Evolutionary conservation across 2,329 filamentous ascomycete species (phyloP).

Genomic region (Arthrobotrys musiformis): DNA sequence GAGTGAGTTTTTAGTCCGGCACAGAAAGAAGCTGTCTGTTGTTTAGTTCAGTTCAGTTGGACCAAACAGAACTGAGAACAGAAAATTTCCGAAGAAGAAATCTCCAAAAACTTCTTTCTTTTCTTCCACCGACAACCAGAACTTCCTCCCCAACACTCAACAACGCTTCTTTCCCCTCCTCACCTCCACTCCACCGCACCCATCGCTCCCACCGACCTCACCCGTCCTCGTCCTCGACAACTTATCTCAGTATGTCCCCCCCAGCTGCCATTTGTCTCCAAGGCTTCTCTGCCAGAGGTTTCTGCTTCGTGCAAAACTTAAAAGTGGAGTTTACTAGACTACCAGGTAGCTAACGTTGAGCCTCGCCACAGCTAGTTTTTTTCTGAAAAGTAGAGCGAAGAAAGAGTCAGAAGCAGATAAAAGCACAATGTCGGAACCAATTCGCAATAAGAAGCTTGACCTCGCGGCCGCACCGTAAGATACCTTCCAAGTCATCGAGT

Average conservation of each 20-base stretch:
- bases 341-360: conserved; percentile 30
- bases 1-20: conserved; percentile 6
- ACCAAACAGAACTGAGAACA: conserved; percentile 3
- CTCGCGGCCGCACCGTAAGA: conserved; percentile 72
- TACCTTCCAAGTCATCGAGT: conserved; percentile 57
- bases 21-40: neutral
- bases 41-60: too few species aligned
- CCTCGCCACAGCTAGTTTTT: conserved; percentile 11
- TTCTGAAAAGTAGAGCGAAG: neutral
- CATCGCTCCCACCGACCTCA: conserved; percentile 38
- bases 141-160: conserved; percentile 50
- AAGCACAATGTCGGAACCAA: conserved; percentile 72
- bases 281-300: too few species aligned
- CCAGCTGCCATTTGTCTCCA: too few species aligned
- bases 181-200: conserved; percentile 6
- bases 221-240: neutral
- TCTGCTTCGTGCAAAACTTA: too few species aligned
- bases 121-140: conserved; percentile 39
- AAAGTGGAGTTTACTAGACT: conserved; percentile 52
- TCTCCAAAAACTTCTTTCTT: conserved; percentile 51
- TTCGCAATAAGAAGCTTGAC: conserved; percentile 74
- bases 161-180: conserved; percentile 29
- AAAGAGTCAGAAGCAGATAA: neutral
- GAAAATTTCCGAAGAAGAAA: conserved; percentile 62
- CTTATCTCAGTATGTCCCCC: conserved; percentile 16